These are phyloP conservation scores for Vickermania ingenoplastis DNA, from an alignment of 208 protist species.

Conservation along the genomic window DNA sequence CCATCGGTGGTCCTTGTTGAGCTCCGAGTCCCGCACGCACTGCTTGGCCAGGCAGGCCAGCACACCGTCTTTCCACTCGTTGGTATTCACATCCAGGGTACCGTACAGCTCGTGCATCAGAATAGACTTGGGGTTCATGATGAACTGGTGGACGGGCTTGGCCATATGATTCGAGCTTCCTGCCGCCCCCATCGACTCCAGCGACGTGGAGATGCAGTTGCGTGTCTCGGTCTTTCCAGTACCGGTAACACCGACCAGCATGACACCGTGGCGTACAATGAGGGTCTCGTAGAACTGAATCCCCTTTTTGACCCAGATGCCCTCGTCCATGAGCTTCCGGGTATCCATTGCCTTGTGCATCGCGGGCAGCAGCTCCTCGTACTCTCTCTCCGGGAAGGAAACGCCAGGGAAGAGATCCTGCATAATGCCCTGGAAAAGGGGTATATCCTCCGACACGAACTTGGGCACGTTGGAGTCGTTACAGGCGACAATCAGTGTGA, in stretches of 20 bases:
- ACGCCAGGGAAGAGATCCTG: slow-evolving; percentile 97
- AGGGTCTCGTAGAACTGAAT: slow-evolving; percentile 98
- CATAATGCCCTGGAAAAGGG: slow-evolving; percentile 97
- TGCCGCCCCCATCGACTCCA: slow-evolving; percentile 51
- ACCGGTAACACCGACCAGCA: slow-evolving; percentile 97
- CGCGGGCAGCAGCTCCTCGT: slow-evolving; percentile 84
- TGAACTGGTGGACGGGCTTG: slow-evolving; percentile 80
- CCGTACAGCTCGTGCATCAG: slow-evolving; percentile 97
- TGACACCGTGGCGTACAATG: slow-evolving; percentile 97
- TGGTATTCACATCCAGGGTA: slow-evolving; percentile 89
- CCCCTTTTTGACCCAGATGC: slow-evolving; percentile 90
- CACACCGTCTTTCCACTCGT: slow-evolving; percentile 93
- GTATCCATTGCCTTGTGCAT: slow-evolving; percentile 71
- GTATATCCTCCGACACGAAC: slow-evolving; percentile 97
- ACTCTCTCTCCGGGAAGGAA: slow-evolving; percentile 90
- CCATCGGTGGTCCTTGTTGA: slow-evolving; percentile 88
- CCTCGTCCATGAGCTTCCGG: slow-evolving; percentile 67
- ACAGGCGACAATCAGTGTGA: slow-evolving; percentile 96
- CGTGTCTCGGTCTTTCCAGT: slow-evolving; percentile 92
- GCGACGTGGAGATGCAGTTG: slow-evolving; percentile 65
- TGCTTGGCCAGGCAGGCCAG: slow-evolving; percentile 86
- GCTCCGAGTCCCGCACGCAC: slow-evolving; percentile 75
- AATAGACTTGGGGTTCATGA: slow-evolving; percentile 97
- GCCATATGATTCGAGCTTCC: slow-evolving; percentile 65
- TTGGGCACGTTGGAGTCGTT: slow-evolving; percentile 98